Evolutionary conservation across 23 red algal genomes (phyloP).

Genomic region (Agarophyton chilense): DNA sequence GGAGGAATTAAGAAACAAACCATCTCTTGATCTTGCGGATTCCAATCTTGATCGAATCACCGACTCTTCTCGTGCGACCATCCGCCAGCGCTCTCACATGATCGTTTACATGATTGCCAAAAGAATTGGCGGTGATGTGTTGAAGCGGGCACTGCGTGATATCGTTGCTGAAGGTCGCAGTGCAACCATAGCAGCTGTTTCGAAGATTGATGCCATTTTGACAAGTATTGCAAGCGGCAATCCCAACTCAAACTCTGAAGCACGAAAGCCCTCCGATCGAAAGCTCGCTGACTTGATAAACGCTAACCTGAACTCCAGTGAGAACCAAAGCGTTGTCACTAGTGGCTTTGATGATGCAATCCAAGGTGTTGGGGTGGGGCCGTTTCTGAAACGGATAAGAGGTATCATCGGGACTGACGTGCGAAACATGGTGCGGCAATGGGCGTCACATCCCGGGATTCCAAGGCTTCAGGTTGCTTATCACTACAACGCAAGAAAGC

Average conservation of each 20-base stretch:
- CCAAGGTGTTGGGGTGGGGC: constrained; percentile 66
- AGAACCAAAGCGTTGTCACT: constrained; percentile 10
- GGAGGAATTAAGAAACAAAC: constrained; percentile 50
- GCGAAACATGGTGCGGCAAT: constrained; percentile 73
- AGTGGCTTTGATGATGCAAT: constrained; percentile 72
- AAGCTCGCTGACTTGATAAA: constrained; percentile 42
- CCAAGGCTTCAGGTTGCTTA: constrained; percentile 76
- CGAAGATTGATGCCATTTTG: constrained; percentile 24
- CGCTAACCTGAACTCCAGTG: constrained; percentile 8
- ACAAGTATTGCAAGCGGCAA: background rate
- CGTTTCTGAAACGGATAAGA: constrained; percentile 69
- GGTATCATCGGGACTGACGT: constrained; percentile 66
- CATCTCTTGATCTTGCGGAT: constrained; percentile 51
- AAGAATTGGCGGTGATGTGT: constrained; percentile 65
- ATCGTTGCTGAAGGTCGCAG: constrained; percentile 62
- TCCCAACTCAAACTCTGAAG: background rate
- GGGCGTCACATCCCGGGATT: constrained; percentile 61
- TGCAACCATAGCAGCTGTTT: constrained; percentile 16
- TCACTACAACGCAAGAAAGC: constrained; percentile 80
- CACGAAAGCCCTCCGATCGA: background rate
- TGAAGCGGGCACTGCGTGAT: constrained; percentile 69
- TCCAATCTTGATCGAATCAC: constrained; percentile 44
- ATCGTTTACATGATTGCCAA: constrained; percentile 76
- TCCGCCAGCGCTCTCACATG: constrained; percentile 48
- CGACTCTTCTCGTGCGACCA: constrained; percentile 14